Base-by-base conservation (phyloP, 2,329 filamentous ascomycete species). In the Neopestalotiopsis sp. region DNA sequence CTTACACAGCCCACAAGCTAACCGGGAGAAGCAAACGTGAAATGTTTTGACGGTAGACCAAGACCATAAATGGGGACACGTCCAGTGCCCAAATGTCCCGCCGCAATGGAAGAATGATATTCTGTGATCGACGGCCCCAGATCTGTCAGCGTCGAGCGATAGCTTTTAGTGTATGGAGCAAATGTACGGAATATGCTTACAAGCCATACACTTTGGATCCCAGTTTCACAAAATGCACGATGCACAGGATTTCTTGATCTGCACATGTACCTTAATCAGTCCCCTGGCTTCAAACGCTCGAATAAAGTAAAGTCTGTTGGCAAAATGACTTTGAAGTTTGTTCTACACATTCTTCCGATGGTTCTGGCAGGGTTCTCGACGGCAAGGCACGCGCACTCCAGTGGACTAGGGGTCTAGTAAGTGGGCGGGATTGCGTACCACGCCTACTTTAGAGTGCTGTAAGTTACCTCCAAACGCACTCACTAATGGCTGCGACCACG, bases 361-460 rank as follows among this genome's bases (percentile, higher is more conserved):
- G 45, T 53, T 53, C n/a, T 20, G 45, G 45, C 45, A 53, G 45
- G 45, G 45, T 53, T 53, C 45, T 53, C 10, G 45, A n/a, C 45
- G 45, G 45, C 45, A 53, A 53, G 45, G 45, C 45, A 53, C 45
- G 45, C 17, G 45, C 45, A n/a, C 17, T 53, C 5, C 17, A 53
- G 17, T 53, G n/a, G 45, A 53, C 45, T 20, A n/a, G n/a, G 45
- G 45, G 45, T 53, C 45, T 53, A 20, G 14, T 17, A 53, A n/a
- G 45, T 53, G 45, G 45, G 45, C 45, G 17, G 45, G 45, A 53
- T 53, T 53, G 45, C 45, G 45, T 53, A 53, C 45, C 45, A 53
- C 45, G 45, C 45, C n/a, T 20, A n/a, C 45, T 3, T 53, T 53
- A 7, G n/a, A 53, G 45, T 53, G 45, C 45, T 53, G 45, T 53